These are phyloP conservation scores for Verticillium nubilum DNA, from an alignment of 2,329 filamentous ascomycete species.

Conservation along the genomic window DNA sequence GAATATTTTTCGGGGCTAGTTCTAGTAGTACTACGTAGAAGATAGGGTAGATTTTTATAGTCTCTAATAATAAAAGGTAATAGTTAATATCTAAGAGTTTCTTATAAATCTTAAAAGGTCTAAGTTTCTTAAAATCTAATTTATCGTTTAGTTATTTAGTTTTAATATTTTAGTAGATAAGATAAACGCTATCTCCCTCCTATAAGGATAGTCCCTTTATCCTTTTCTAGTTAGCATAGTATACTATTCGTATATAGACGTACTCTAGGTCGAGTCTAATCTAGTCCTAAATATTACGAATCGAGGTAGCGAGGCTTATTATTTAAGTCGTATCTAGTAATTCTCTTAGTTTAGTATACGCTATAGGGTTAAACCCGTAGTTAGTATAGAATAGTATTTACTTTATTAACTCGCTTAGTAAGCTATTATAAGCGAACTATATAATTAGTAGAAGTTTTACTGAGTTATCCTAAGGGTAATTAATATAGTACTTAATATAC, in stretches of 20 bases:
- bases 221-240: neutral
- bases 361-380: too few species aligned
- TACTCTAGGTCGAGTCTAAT: too few species aligned
- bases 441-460: too few species aligned
- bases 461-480: too few species aligned
- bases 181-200: neutral
- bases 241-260: too few species aligned
- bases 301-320: too few species aligned
- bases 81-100: neutral
- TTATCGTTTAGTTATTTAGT: neutral
- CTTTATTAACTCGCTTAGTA: too few species aligned
- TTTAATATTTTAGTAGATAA: slow-evolving; percentile 1
- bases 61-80: neutral
- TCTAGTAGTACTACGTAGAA: neutral
- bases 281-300: too few species aligned
- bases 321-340: too few species aligned
- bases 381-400: too few species aligned
- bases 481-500: neutral
- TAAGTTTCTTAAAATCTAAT: neutral
- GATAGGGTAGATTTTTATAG: neutral
- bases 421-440: too few species aligned
- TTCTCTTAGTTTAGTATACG: too few species aligned
- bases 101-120: neutral
- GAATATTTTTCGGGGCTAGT: neutral
- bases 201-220: neutral